Conservation (phyloP, 768 basidiomycete species). For the Amanita polypyramis region DNA sequence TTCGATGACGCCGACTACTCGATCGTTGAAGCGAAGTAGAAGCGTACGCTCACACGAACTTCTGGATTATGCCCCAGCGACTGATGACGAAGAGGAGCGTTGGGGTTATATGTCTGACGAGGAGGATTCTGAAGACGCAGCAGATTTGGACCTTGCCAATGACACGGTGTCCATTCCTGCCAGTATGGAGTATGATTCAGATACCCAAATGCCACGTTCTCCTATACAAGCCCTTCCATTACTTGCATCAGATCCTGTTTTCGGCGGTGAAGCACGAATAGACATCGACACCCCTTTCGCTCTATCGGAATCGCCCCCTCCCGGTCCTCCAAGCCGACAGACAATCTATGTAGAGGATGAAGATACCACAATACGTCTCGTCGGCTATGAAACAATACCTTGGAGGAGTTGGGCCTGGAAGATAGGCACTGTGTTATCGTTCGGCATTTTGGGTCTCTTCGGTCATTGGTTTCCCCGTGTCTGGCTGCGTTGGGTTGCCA, state of each 20-base stretch:
- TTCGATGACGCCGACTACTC: conserved; percentile 40
- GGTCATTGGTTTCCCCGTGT: conserved; percentile 91
- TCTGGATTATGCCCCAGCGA: conserved; percentile 47
- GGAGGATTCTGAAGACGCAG: conserved; percentile 38
- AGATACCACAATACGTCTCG: conserved; percentile 77
- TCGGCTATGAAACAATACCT: conserved; percentile 65
- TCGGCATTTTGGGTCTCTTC: conserved; percentile 67
- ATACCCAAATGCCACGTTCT: conserved; percentile 49
- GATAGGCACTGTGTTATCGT: conserved; percentile 48
- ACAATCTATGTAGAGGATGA: conserved; percentile 82
- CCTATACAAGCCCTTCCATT: conserved; percentile 47
- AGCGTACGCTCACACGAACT: conserved; percentile 28
- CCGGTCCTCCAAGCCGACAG: conserved; percentile 79
- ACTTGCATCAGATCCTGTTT: conserved; percentile 66
- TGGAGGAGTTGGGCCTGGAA: conserved; percentile 68
- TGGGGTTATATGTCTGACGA: conserved; percentile 93
- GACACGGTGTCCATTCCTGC: conserved; percentile 39
- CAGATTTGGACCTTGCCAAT: conserved; percentile 13
- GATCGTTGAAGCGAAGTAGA: conserved; percentile 39
- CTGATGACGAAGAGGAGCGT: conserved; percentile 57
- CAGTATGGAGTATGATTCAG: conserved; percentile 65
- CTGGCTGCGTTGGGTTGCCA: conserved; percentile 84
- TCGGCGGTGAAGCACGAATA: conserved; percentile 75
- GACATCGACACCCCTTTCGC: conserved; percentile 67
- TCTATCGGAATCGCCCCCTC: conserved; percentile 57